Evolutionary conservation across 495 filamentous ascomycete species (phyloP).

Genomic region (Tetracladium marchalianum): DNA sequence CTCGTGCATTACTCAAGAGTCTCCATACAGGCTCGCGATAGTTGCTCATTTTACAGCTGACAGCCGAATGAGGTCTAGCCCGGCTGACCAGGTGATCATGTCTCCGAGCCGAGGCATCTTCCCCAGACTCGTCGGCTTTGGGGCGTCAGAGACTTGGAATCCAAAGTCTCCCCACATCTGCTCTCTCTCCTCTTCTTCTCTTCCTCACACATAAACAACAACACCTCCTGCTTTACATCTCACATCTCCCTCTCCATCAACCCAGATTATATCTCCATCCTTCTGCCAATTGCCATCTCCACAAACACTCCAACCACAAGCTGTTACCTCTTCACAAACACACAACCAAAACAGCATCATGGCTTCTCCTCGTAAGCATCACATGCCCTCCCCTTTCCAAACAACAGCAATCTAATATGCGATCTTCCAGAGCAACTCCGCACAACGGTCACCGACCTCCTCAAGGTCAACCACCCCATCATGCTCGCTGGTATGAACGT

Average conservation of each 20-base stretch:
- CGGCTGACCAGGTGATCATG: background rate
- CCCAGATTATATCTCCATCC: constrained; percentile 3
- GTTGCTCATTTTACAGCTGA: background rate
- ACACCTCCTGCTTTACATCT: background rate
- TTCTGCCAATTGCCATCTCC: background rate
- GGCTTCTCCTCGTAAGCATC: constrained; percentile 70
- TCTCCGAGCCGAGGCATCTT: constrained; percentile 14
- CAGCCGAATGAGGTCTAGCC: background rate
- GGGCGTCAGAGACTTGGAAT: too few relatives aligned
- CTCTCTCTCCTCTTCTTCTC: background rate
- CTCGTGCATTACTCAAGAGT: too few relatives aligned
- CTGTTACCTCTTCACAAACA: constrained; percentile 5
- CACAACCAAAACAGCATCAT: constrained; percentile 36
- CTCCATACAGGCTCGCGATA: too few relatives aligned
- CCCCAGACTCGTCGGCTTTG: constrained; percentile 3
- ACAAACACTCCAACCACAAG: constrained; percentile 7
- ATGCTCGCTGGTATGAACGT: constrained; percentile 99
- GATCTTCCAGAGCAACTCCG: constrained; percentile 62
- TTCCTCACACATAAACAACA: background rate
- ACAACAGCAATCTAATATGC: constrained; percentile 19
- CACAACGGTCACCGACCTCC: constrained; percentile 84
- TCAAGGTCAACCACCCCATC: constrained; percentile 95
- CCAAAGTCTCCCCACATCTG: background rate
- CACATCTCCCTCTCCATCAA: constrained; percentile 1
- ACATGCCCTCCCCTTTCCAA: constrained; percentile 9